Evolutionary conservation across 805 yeast species (phyloP), one percentile per base, ranked within the genome.

Genomic region (Clavispora santaluciae): DNA sequence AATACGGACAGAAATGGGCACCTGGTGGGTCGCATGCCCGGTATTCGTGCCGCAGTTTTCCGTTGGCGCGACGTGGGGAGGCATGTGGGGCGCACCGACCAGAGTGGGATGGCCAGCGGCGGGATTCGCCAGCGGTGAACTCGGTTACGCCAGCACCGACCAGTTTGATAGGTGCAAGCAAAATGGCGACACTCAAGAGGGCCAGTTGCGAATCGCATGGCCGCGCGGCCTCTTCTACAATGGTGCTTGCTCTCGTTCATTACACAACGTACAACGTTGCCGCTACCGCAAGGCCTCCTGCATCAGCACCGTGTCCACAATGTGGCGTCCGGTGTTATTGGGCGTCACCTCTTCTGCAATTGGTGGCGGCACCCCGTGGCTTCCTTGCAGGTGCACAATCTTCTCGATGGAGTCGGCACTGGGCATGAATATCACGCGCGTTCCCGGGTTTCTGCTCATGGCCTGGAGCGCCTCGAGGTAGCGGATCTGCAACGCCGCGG

Each of bases 401-500:
- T 52, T 58, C 51, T 70, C 75, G 38, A 70, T 64, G 44, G 65
- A 66, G 44, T 64, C 70, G 7, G 72, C 56, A 13, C 72, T 65
- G 6, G 89, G 88, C 87, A 82, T 82, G 60, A 82, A 82, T 22
- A 82, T 81, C 39, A 82, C 88, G 61, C 81, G 78, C n/a, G 85
- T 64, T 43, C 75, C 73, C 1, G 86, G 65, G 38, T 71, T 55
- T 46, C 65, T 76, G 25, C 86, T 83, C 87, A 82, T 82, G 45
- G 67, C 69, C 62, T 81, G 86, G 79, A 82, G 78, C n/a, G 88
- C 88, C 53, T 82, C 89, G 61, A 82, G 70, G 56, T 82, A 82
- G 60, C 89, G 68, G 58, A 82, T 82, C 66, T 82, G 88, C 85
- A 82, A 80, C 22, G 88, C 89, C 11, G 87, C 78, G 50, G 81